These are phyloP conservation scores for Colletotrichum liriopes DNA, from an alignment of 2,329 filamentous ascomycete genomes.

Conservation along the genomic window DNA sequence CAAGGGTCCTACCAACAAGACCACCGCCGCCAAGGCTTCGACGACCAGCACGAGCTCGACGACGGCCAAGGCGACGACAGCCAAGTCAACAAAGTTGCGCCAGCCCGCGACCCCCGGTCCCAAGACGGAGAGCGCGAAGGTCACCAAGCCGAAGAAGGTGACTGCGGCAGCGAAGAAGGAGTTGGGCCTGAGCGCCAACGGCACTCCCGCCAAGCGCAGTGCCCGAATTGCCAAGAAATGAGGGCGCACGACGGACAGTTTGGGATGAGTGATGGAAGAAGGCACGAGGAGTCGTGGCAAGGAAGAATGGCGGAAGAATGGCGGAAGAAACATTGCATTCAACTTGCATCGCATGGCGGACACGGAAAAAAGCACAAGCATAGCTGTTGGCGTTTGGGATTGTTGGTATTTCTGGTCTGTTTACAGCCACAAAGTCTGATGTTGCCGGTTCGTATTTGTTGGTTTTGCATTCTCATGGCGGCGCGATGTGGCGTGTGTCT, in stretches of 20 bases:
- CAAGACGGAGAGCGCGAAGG: conserved; percentile 53
- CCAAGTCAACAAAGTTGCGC: conserved; percentile 22
- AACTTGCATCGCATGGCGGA: conserved; percentile 12
- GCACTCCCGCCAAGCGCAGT: conserved; percentile 38
- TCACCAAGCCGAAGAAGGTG: conserved; percentile 45
- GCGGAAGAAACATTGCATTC: neutral
- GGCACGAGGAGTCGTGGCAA: neutral
- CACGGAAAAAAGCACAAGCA: neutral
- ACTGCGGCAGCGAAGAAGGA: conserved; percentile 38
- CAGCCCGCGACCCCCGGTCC: conserved; percentile 22
- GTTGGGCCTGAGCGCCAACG: conserved; percentile 31
- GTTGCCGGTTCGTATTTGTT: neutral
- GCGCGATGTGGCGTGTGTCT: conserved; percentile 2
- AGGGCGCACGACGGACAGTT: neutral
- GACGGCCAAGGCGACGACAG: conserved; percentile 9
- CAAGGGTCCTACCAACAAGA: conserved; percentile 8
- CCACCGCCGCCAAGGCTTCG: neutral
- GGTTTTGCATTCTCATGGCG: conserved; percentile 10
- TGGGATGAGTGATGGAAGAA: neutral
- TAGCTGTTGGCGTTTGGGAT: conserved; percentile 18
- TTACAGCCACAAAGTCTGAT: neutral
- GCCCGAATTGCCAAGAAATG: conserved; percentile 28
- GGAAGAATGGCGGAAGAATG: neutral
- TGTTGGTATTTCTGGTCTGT: neutral
- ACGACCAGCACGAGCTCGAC: neutral